These are phyloP conservation scores for Papilionanthe hybrid DNA, from an alignment of 116 monocot species.

Conservation along the genomic window DNA sequence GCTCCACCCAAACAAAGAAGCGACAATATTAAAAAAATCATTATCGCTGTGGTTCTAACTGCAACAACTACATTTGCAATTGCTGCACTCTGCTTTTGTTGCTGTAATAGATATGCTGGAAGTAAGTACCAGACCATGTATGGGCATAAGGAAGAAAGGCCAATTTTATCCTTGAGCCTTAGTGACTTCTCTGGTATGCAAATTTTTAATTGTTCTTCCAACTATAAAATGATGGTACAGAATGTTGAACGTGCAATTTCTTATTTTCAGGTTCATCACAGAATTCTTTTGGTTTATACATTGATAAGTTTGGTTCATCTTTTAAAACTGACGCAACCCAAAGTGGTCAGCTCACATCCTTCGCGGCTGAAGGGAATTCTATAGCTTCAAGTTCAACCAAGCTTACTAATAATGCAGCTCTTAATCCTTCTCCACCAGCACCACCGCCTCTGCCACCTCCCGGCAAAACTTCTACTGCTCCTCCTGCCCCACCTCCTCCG, in stretches of 20 bases:
- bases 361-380: constrained; percentile 15
- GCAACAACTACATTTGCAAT: constrained; percentile 34
- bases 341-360: constrained; percentile 18
- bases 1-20: constrained; percentile 2
- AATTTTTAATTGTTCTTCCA: not conserved
- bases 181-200: constrained; percentile 57
- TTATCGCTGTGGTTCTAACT: constrained; percentile 39
- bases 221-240: not conserved
- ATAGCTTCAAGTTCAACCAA: constrained; percentile 1
- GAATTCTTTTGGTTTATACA: constrained; percentile 22
- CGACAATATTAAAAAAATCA: constrained; percentile 15
- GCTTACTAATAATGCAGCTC: constrained; percentile 2
- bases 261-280: constrained; percentile 47
- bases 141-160: constrained; percentile 46
- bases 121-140: constrained; percentile 5
- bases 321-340: constrained; percentile 25
- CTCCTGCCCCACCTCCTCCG: constrained; percentile 47
- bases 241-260: constrained; percentile 9
- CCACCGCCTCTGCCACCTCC: constrained; percentile 25
- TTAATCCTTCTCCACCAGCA: constrained; percentile 5
- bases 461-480: too few species aligned
- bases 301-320: constrained; percentile 29
- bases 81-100: constrained; percentile 31
- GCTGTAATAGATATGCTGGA: constrained; percentile 31
- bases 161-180: constrained; percentile 48